phyloP scores from a whole-genome alignment of 2,329 filamentous ascomycete species.

The Cercospora brassicicola region DNA sequence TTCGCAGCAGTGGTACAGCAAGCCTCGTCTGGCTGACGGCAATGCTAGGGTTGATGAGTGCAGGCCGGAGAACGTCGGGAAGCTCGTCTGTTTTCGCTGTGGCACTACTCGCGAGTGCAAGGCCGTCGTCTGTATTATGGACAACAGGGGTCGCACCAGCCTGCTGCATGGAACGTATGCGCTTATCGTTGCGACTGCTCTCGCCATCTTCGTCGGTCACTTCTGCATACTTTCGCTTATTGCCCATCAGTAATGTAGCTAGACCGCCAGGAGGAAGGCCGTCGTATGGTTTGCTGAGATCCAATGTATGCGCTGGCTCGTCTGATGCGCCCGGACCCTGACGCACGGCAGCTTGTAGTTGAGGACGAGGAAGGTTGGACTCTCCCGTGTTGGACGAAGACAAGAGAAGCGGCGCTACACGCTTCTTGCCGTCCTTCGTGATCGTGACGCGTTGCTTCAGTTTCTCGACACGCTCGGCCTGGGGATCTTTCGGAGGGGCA shows the following conservation, averaged over 20 bases:
- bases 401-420: constrained; percentile 86
- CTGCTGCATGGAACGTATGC: constrained; percentile 59
- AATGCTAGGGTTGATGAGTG: constrained; percentile 79
- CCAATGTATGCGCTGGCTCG: constrained; percentile 63
- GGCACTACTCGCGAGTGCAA: constrained; percentile 70
- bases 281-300: constrained; percentile 91
- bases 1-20: constrained; percentile 82
- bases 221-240: constrained; percentile 79
- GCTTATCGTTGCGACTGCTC: constrained; percentile 62
- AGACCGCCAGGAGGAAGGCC: constrained; percentile 88
- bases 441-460: constrained; percentile 91
- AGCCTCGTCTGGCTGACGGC: constrained; percentile 80
- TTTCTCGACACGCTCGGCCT: constrained; percentile 61
- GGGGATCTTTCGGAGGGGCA: constrained; percentile 51
- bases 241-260: constrained; percentile 80
- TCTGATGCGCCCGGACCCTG: constrained; percentile 51
- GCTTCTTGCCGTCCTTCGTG: constrained; percentile 95
- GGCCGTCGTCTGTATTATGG: constrained; percentile 72
- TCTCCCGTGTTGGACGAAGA: constrained; percentile 79
- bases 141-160: constrained; percentile 71
- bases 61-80: constrained; percentile 83
- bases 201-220: constrained; percentile 77
- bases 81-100: constrained; percentile 54
- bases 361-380: constrained; percentile 84
- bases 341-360: constrained; percentile 75